Conservation (phyloP, 2,329 filamentous ascomycete genomes). For the Exutisphaerella laricina region DNA sequence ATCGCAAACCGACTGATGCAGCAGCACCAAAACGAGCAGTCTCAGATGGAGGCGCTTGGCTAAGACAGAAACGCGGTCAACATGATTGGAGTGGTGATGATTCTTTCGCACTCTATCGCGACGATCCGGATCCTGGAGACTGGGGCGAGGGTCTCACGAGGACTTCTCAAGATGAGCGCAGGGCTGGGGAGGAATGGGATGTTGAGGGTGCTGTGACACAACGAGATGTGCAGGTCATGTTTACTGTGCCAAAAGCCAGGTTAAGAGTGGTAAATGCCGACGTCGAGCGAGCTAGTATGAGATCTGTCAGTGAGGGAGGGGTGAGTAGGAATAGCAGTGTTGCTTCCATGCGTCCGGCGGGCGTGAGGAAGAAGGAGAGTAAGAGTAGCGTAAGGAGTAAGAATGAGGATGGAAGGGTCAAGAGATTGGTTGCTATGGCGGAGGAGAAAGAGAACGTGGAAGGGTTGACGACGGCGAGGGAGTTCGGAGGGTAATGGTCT, state of each 20-base stretch:
- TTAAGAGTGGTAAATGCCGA: slow-evolving; percentile 86
- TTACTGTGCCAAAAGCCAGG: slow-evolving; percentile 82
- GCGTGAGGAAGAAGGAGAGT: slow-evolving; percentile 14
- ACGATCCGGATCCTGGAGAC: slow-evolving; percentile 32
- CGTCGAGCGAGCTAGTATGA: slow-evolving; percentile 37
- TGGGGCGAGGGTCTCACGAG: slow-evolving; percentile 28
- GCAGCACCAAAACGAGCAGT: slow-evolving; percentile 39
- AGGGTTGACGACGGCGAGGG: slow-evolving; percentile 7
- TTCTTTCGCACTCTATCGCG: slow-evolving; percentile 28
- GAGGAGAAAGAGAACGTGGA: not conserved
- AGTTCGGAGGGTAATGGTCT: not conserved
- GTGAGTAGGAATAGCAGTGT: slow-evolving; percentile 20
- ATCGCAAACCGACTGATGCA: slow-evolving; percentile 4
- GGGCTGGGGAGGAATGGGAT: slow-evolving; percentile 45
- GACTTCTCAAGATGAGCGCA: slow-evolving; percentile 21
- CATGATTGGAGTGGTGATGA: slow-evolving; percentile 34
- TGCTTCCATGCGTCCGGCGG: slow-evolving; percentile 1
- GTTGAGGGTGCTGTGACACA: slow-evolving; percentile 45
- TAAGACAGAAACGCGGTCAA: slow-evolving; percentile 38
- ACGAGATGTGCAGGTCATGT: slow-evolving; percentile 61
- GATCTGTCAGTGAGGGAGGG: slow-evolving; percentile 31
- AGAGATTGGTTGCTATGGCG: not conserved
- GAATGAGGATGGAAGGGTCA: slow-evolving; percentile 9
- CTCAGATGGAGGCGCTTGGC: slow-evolving; percentile 40
- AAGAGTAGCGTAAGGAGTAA: slow-evolving; percentile 11